Conservation (phyloP, 352 stramenopile species). For the Phytophthora vignae region DNA sequence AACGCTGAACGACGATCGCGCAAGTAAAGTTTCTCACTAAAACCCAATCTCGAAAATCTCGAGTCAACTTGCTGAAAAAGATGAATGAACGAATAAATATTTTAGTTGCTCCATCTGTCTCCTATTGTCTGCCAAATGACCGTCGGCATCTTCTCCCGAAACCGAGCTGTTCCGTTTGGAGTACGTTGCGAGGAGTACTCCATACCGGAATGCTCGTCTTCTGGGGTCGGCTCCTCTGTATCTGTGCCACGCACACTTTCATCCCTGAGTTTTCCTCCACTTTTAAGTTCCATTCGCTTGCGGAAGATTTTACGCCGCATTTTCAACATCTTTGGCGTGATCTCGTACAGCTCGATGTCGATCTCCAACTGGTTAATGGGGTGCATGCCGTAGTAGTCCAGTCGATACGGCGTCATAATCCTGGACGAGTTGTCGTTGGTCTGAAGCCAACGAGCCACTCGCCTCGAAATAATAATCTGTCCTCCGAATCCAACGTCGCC, state of each 20-base stretch:
- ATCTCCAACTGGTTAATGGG: slow-evolving; percentile 57
- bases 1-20: slow-evolving; percentile 25
- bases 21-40: slow-evolving; percentile 17
- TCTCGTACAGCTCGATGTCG: slow-evolving; percentile 66
- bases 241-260: slow-evolving; percentile 34
- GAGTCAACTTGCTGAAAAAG: slow-evolving; percentile 17
- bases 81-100: slow-evolving; percentile 40
- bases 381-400: slow-evolving; percentile 66
- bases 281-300: slow-evolving; percentile 45
- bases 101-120: slow-evolving; percentile 38
- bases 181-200: slow-evolving; percentile 56
- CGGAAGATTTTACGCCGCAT: slow-evolving; percentile 62
- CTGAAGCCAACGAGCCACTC: slow-evolving; percentile 59
- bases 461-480: slow-evolving; percentile 75
- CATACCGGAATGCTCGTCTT: slow-evolving; percentile 41
- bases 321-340: slow-evolving; percentile 66
- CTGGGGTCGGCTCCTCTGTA: slow-evolving; percentile 44
- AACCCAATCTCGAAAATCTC: slow-evolving; percentile 7
- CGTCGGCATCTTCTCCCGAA: slow-evolving; percentile 47
- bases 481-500: slow-evolving; percentile 71
- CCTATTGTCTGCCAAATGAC: slow-evolving; percentile 45
- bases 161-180: slow-evolving; percentile 35
- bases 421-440: slow-evolving; percentile 44
- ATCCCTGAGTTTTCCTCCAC: slow-evolving; percentile 32
- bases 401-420: slow-evolving; percentile 49